A percentile compares a stretch with the other conserved stretches of the same genome.
These are phyloP conservation scores for Dryadomyces quercivorus DNA, from an alignment of 2,329 filamentous ascomycete species.

Conservation along the genomic window DNA sequence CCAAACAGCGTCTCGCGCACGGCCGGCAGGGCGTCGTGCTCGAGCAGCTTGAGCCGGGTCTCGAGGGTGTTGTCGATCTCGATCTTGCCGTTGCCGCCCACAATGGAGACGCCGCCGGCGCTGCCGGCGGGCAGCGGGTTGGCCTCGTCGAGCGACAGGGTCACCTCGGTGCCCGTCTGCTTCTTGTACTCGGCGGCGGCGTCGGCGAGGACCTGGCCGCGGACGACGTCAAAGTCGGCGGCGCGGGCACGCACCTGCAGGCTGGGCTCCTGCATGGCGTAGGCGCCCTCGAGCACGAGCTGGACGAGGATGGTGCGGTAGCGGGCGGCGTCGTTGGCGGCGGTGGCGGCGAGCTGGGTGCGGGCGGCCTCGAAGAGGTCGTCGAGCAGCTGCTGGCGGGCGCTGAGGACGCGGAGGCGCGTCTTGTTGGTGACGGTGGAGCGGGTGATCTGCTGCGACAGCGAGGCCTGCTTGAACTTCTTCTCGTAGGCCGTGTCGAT, in stretches of 20 bases:
- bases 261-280: conserved; percentile 73
- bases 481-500: conserved; percentile 94
- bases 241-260: conserved; percentile 65
- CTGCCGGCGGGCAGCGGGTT: conserved; percentile 59
- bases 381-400: conserved; percentile 84
- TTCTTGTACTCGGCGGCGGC: conserved; percentile 79
- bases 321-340: conserved; percentile 56
- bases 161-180: conserved; percentile 55
- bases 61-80: conserved; percentile 98
- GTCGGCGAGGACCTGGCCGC: conserved; percentile 58
- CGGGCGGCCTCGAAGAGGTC: conserved; percentile 73
- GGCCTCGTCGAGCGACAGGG: conserved; percentile 63
- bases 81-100: conserved; percentile 83
- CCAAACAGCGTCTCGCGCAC: conserved; percentile 84
- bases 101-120: conserved; percentile 68
- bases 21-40: conserved; percentile 72
- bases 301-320: conserved; percentile 69
- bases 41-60: conserved; percentile 72
- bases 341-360: conserved; percentile 52
- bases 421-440: conserved; percentile 96
- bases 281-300: conserved; percentile 79
- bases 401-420: conserved; percentile 73
- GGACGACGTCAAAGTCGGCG: conserved; percentile 63
- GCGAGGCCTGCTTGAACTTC: conserved; percentile 97
- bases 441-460: conserved; percentile 97